Base-by-base conservation (phyloP, 352 stramenopile genomes). In the Nothophytophthora sp. region DNA sequence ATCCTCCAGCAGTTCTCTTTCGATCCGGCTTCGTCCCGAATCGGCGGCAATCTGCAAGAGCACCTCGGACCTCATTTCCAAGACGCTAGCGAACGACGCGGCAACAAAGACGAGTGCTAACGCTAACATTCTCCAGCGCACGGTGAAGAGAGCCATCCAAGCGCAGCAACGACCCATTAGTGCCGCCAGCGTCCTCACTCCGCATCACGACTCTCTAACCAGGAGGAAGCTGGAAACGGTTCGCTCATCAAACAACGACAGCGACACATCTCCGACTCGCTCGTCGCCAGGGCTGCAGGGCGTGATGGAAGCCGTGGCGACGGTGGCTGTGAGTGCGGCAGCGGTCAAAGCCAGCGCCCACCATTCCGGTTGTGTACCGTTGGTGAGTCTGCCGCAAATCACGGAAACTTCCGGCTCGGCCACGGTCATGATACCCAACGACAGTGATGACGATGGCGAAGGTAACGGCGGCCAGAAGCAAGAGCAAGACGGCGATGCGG, bases 21-120 rank as follows among this genome's bases (percentile, higher is more conserved):
- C 55, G 12, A 2, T 36, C 5, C 30, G 24, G 29, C 42, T 73
- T 41, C 67, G 75, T 13, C 70, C 76, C 32, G 72, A 76, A 39
- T 83, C 76, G 36, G 76, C 73, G 19, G 55, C 62, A 42, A 50
- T 75, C 5, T 83, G 65, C 55, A 81, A 56, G 38, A 85, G 67
- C 59, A 69, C 71, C 12, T 44, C 67, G 1, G 61, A 69, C 4
- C 36, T 82, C 16, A 51, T 74, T 5, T 56, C 50, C 2, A 58
- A 46, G 16, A 53, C 36, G 13, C 27, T 49, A 6, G 15, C 3
- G 10, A 18, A 19, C 19, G n/a, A 12, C 8, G 42, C 46, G 0
- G 37, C 37, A 2, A 3, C 43, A 12, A 51, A 48, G 24, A 46
- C 12, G 22, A 35, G 5, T 22, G 33, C 39, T 39, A 24, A 33